Percentiles rank a stretch among this genome's conserved stretches.
Evolutionary conservation across 1,139 yeast species (phyloP).

Genomic region (Saccharomycopsis hybrid): DNA sequence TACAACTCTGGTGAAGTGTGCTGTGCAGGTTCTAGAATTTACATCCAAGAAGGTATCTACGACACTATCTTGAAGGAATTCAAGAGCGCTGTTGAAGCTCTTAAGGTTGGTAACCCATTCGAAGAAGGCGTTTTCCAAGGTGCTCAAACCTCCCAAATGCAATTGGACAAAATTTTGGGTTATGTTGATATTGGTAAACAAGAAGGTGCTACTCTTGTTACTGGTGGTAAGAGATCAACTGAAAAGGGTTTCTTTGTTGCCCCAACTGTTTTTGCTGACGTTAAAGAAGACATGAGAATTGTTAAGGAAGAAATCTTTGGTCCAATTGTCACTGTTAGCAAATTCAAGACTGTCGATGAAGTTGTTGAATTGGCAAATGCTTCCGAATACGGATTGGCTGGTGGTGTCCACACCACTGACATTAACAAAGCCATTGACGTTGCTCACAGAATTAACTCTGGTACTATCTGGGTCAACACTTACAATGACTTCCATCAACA

Average conservation of each 20-base stretch:
- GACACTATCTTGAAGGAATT: slow-evolving; percentile 47
- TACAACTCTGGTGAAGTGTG: slow-evolving; percentile 69
- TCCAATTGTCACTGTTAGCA: slow-evolving; percentile 62
- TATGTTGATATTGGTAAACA: slow-evolving; percentile 50
- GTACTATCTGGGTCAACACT: slow-evolving; percentile 53
- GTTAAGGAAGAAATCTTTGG: slow-evolving; percentile 82
- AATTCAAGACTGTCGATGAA: slow-evolving; percentile 59
- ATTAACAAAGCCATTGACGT: slow-evolving; percentile 51
- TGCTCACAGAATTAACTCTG: slow-evolving; percentile 58
- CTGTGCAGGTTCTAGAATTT: slow-evolving; percentile 64
- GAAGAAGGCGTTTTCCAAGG: slow-evolving; percentile 57
- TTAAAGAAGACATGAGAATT: slow-evolving; percentile 57
- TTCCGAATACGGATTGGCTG: slow-evolving; percentile 66
- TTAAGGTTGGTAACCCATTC: slow-evolving; percentile 71
- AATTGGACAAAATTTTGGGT: slow-evolving; percentile 51
- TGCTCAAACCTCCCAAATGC: slow-evolving; percentile 55
- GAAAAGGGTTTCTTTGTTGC: slow-evolving; percentile 63
- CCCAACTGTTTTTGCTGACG: slow-evolving; percentile 76
- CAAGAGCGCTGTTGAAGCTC: slow-evolving; percentile 58
- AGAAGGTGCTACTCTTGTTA: slow-evolving; percentile 55
- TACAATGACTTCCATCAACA: slow-evolving; percentile 60
- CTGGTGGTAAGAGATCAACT: slow-evolving; percentile 57
- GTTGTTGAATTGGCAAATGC: slow-evolving; percentile 56
- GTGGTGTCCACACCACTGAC: slow-evolving; percentile 62
- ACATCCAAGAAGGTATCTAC: slow-evolving; percentile 56